Conservation (phyloP, 2,329 filamentous ascomycete species). For the Calonectria pauciramosa region DNA sequence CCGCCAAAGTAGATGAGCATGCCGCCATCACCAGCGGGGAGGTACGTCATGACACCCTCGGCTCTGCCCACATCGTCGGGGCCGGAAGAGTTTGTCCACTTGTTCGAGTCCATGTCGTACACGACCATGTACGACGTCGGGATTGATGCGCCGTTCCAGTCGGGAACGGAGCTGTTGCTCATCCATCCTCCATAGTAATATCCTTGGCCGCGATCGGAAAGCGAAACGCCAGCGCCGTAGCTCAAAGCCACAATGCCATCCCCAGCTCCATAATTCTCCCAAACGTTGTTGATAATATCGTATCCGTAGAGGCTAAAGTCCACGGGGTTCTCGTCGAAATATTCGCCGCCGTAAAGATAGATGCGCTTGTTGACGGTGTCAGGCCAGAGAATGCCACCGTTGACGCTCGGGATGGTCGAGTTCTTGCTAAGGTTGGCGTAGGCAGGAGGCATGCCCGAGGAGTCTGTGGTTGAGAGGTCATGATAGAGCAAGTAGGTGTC, state of each 20-base stretch:
- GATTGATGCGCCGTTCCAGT: slow-evolving; percentile 61
- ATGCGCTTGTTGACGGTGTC: slow-evolving; percentile 74
- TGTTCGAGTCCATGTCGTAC: slow-evolving; percentile 68
- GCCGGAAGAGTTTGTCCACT: slow-evolving; percentile 66
- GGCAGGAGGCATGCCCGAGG: slow-evolving; percentile 64
- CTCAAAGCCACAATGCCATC: slow-evolving; percentile 61
- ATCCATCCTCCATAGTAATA: slow-evolving; percentile 76
- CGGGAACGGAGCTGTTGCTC: slow-evolving; percentile 64
- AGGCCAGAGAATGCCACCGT: slow-evolving; percentile 67
- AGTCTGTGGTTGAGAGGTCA: slow-evolving; percentile 62
- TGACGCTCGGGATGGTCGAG: slow-evolving; percentile 63
- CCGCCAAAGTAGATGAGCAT: slow-evolving; percentile 76
- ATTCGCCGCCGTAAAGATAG: slow-evolving; percentile 74
- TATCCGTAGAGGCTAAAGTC: slow-evolving; percentile 68
- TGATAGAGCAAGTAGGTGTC: slow-evolving; percentile 63
- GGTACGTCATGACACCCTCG: slow-evolving; percentile 71
- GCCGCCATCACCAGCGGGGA: slow-evolving; percentile 71
- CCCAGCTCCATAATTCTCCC: slow-evolving; percentile 61
- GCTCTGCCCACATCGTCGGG: slow-evolving; percentile 67
- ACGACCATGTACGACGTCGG: slow-evolving; percentile 66
- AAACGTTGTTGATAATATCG: slow-evolving; percentile 68
- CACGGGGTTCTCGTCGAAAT: slow-evolving; percentile 60
- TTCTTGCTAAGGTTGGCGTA: slow-evolving; percentile 72
- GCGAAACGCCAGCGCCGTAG: slow-evolving; percentile 69
- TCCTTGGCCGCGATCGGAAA: slow-evolving; percentile 67